Evolutionary conservation across 2,329 filamentous ascomycete species (phyloP), one percentile per base, ranked within the genome.

Genomic region (Aureobasidium sp.): DNA sequence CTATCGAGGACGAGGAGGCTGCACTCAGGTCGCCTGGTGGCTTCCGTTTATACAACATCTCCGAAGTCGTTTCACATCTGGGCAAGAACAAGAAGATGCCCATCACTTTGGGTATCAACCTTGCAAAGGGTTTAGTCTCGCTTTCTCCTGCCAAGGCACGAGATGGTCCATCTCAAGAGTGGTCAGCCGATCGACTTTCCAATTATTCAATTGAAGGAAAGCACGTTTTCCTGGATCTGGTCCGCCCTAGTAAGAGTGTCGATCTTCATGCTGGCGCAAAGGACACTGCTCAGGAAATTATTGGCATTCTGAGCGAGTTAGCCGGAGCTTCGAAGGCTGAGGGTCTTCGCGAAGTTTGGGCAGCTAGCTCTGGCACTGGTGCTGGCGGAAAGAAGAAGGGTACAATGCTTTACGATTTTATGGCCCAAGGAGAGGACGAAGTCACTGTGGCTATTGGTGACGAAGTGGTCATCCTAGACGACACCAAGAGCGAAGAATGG

Each of bases 31-130:
- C 87, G 2, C 89, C 90, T 5, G 89, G 90, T 21, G 90, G 90
- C 1, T 97, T 92, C 71, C 92, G 95, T 71, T 81, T 97, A 74
- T 97, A 97, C 76, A 97, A 96, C 69, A 92, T 97, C 69, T 96
- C 92, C 72, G 93, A 97, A 75, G 96, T 96, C 89, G 85, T 96
- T 5, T 93, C 91, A n/a, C 86, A 94, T 48, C 92, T 96, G 85
- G 93, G 93, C 61, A 96, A 96, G 78, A 88, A 90, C 70, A 96
- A 96, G 80, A 97, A 97, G 78, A 94, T 97, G 90, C 91, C 93
- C 1, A 96, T 91, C n/a, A 96, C 90, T 0, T 76, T 97, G 41
- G 93, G 93, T n/a, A 88, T 97, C 70, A 97, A 97, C 71, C 80
- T 94, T 61, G 86, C 88, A 52, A 95, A 90, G 16, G 92, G 92